Percentiles rank a stretch among this genome's conserved stretches.
These are phyloP conservation scores for Exophiala sp. DNA, from an alignment of 2,329 filamentous ascomycete species.

Conservation along the genomic window DNA sequence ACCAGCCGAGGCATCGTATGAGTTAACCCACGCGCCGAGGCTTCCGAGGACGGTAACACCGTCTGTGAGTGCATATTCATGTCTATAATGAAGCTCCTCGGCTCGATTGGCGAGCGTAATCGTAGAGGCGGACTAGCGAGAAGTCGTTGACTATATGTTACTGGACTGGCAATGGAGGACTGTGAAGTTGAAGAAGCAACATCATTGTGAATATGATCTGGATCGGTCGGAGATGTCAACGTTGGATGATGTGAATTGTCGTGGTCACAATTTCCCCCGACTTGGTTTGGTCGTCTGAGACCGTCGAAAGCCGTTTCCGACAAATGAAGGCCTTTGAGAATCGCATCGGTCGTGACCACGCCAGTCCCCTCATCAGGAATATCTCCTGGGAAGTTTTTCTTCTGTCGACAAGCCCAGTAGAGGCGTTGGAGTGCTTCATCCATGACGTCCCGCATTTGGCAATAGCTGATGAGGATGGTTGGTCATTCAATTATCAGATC, in stretches of 20 bases:
- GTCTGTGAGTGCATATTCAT: not conserved
- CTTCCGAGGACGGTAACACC: not conserved
- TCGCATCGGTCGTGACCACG: not conserved
- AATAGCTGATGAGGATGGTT: not conserved
- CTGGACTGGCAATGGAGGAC: not conserved
- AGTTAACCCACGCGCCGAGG: not conserved
- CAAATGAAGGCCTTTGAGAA: not conserved
- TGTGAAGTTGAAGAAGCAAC: not conserved
- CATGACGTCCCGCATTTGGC: not conserved
- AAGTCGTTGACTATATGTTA: not conserved
- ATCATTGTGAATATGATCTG: not conserved
- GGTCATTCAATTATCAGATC: not conserved
- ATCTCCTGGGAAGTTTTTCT: not conserved
- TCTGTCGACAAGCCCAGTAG: not conserved
- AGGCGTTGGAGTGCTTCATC: not conserved
- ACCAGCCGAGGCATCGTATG: not conserved
- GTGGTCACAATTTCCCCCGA: not conserved
- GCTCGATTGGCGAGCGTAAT: not conserved
- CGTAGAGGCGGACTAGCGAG: not conserved
- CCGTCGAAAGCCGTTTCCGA: not conserved
- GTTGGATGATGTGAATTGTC: not conserved
- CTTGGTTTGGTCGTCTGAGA: not conserved
- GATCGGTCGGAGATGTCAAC: not conserved
- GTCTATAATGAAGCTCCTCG: not conserved
- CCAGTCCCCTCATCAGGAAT: not conserved